Evolutionary conservation across 768 basidiomycete species (phyloP).

Genomic region (Neoboletus brunneissimus): DNA sequence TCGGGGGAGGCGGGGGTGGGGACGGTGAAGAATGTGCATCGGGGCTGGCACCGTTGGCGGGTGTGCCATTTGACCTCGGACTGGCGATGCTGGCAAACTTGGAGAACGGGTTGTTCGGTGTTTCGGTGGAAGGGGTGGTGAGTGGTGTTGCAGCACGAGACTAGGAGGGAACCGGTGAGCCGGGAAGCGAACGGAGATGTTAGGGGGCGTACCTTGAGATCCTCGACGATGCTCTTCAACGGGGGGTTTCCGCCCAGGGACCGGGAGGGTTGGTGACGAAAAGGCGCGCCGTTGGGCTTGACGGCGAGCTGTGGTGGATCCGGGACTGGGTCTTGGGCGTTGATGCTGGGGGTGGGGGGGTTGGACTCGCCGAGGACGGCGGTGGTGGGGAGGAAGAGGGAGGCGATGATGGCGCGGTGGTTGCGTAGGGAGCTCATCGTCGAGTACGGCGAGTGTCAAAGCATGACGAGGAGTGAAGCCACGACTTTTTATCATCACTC

Average conservation of each 20-base stretch:
- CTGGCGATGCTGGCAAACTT: slow-evolving; percentile 41
- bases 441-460: not conserved
- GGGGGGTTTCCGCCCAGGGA: slow-evolving; percentile 32
- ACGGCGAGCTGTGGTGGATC: slow-evolving; percentile 4
- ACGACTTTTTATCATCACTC: not conserved
- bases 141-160: slow-evolving; percentile 43
- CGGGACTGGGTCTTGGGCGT: slow-evolving; percentile 12
- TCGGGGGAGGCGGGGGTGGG: not conserved
- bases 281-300: slow-evolving; percentile 5
- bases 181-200: not conserved
- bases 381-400: slow-evolving; percentile 80
- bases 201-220: slow-evolving; percentile 53
- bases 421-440: slow-evolving; percentile 68
- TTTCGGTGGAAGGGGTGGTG: slow-evolving; percentile 45
- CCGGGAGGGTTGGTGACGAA: slow-evolving; percentile 18
- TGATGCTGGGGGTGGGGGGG: slow-evolving; percentile 48
- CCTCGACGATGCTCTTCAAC: slow-evolving; percentile 74
- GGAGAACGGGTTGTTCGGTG: slow-evolving; percentile 59
- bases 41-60: slow-evolving; percentile 9
- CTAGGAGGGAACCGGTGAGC: slow-evolving; percentile 9
- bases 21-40: not conserved
- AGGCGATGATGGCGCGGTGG: slow-evolving; percentile 75
- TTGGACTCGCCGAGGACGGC: slow-evolving; percentile 56
- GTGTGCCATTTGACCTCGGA: slow-evolving; percentile 15
- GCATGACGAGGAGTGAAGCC: not conserved